phyloP scores from a whole-genome alignment of 2,329 filamentous ascomycete species.

The Colletotrichum spinosum region DNA sequence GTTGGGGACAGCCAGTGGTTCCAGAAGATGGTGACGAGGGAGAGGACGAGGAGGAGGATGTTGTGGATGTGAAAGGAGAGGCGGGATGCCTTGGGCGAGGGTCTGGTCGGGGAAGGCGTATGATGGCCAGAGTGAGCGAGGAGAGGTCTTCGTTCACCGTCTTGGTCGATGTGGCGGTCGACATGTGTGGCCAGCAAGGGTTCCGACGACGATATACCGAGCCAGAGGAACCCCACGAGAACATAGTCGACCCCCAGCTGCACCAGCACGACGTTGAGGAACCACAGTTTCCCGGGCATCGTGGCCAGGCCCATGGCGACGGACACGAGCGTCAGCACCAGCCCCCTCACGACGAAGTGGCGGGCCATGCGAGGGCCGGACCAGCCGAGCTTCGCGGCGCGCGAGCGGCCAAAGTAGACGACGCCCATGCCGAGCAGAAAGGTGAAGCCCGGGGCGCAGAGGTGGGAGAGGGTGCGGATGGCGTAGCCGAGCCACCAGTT shows the following conservation, averaged over 20 bases:
- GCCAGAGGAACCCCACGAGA: slow-evolving; percentile 56
- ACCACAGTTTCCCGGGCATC: slow-evolving; percentile 51
- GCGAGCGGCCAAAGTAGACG: slow-evolving; percentile 57
- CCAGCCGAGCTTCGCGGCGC: slow-evolving; percentile 53
- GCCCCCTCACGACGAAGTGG: slow-evolving; percentile 53
- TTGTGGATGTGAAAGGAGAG: slow-evolving; percentile 58
- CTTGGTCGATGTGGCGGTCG: slow-evolving; percentile 34
- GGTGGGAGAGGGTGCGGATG: slow-evolving; percentile 56
- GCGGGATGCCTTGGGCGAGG: slow-evolving; percentile 23
- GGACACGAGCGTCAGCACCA: slow-evolving; percentile 50
- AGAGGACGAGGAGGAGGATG: slow-evolving; percentile 46
- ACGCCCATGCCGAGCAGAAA: slow-evolving; percentile 60
- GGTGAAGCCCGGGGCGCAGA: slow-evolving; percentile 59
- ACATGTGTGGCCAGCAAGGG: slow-evolving; percentile 44
- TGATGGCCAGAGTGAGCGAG: slow-evolving; percentile 36
- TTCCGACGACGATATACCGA: slow-evolving; percentile 51
- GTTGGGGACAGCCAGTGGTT: slow-evolving; percentile 58
- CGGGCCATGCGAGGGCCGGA: slow-evolving; percentile 45
- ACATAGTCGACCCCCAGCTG: slow-evolving; percentile 58
- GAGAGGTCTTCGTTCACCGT: slow-evolving; percentile 45
- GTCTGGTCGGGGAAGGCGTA: slow-evolving; percentile 12
- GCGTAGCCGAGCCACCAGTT: slow-evolving; percentile 51
- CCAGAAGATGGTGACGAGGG: slow-evolving; percentile 56
- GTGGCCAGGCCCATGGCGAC: slow-evolving; percentile 47
- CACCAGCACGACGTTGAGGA: slow-evolving; percentile 58